These are phyloP conservation scores for Ogataea trehalophila DNA, from an alignment of 805 yeast species.

Conservation along the genomic window DNA sequence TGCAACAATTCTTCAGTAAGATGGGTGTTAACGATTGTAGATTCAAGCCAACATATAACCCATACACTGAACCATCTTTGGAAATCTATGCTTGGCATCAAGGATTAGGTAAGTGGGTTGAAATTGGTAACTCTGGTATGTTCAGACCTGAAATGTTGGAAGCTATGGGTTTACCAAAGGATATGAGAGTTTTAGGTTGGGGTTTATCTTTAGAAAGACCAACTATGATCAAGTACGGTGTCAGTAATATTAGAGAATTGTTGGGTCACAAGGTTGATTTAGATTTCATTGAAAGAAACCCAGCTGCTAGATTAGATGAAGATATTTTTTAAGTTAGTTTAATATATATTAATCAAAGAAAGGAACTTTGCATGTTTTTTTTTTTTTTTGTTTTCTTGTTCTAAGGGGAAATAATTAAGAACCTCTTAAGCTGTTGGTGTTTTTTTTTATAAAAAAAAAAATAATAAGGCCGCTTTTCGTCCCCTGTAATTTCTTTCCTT, in stretches of 20 bases:
- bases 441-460: too few species aligned
- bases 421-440: too few species aligned
- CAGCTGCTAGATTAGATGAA: conserved; percentile 96
- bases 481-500: too few species aligned
- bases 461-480: too few species aligned
- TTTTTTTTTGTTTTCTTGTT: too few species aligned
- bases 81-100: conserved; percentile 97
- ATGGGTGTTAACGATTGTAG: conserved; percentile 96
- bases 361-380: too few species aligned
- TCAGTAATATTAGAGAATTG: conserved; percentile 91
- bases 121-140: conserved; percentile 99
- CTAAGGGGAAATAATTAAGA: too few species aligned
- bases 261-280: conserved; percentile 95
- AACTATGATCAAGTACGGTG: conserved; percentile 97
- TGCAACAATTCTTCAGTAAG: conserved; percentile 93
- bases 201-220: conserved; percentile 98
- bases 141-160: conserved; percentile 99
- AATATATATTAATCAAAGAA: too few species aligned
- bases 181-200: conserved; percentile 93
- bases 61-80: conserved; percentile 98
- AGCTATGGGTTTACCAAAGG: conserved; percentile 95
- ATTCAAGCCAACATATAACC: conserved; percentile 98
- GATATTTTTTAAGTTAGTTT: conserved; percentile 36
- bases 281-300: conserved; percentile 91
- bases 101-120: conserved; percentile 96